phyloP scores from a whole-genome alignment of 176 grass and related monocot genomes.

The Avena insularis region DNA sequence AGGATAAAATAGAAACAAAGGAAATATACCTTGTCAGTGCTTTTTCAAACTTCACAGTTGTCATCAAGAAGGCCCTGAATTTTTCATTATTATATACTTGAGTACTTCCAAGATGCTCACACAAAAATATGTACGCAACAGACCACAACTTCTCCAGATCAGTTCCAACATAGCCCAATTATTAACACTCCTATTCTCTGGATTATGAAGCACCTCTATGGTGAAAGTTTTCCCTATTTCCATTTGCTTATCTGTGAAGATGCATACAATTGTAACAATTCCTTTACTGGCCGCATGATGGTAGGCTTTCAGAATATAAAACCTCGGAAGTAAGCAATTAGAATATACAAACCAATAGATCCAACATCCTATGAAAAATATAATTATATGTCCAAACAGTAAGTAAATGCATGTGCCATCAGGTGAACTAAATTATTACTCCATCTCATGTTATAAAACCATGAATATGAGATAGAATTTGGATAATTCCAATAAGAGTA shows the following conservation, averaged over 20 bases:
- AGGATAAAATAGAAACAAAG: too few species aligned
- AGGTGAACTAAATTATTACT: background rate
- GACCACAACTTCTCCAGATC: conserved; percentile 54
- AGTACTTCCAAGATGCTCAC: conserved; percentile 66
- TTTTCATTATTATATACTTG: conserved; percentile 78
- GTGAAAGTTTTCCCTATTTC: conserved; percentile 87
- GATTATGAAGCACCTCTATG: conserved; percentile 65
- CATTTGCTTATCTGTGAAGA: conserved; percentile 88
- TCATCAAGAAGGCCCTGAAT: conserved; percentile 70
- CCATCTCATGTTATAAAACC: background rate
- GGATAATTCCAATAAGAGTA: background rate
- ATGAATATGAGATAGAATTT: background rate
- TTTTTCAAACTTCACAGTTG: conserved; percentile 44
- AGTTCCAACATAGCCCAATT: conserved; percentile 77
- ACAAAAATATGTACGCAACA: conserved; percentile 56
- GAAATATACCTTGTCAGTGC: conserved; percentile 52
- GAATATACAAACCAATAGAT: conserved; percentile 32
- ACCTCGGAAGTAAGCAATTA: conserved; percentile 48
- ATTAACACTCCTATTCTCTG: conserved; percentile 81
- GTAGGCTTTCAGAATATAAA: conserved; percentile 72
- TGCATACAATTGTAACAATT: conserved; percentile 76
- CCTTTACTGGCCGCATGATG: conserved; percentile 50
- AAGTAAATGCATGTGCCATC: background rate
- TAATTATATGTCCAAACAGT: background rate
- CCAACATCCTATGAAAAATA: background rate